Conservation (phyloP, 192 early-diverging fungal genomes). For the Hyaloraphidium curvatum region DNA sequence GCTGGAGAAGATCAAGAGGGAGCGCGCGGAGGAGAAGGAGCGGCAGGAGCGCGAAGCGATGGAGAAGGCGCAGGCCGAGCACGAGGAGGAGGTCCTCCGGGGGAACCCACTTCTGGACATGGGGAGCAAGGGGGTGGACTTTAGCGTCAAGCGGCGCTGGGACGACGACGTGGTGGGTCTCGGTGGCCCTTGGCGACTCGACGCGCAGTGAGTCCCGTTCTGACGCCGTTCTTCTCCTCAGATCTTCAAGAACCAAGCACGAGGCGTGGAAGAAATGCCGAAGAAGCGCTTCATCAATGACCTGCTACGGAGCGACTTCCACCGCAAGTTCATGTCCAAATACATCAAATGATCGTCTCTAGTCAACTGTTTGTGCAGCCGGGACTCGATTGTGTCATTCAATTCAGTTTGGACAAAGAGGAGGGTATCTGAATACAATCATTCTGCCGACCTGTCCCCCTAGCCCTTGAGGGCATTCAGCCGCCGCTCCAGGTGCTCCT, state of each 20-base stretch:
- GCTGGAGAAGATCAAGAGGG: slow-evolving; percentile 67
- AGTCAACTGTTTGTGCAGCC: no score
- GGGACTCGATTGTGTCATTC: no score
- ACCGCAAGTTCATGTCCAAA: slow-evolving; percentile 88
- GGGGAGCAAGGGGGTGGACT: slow-evolving; percentile 26
- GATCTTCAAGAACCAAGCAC: slow-evolving; percentile 94
- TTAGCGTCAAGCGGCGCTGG: slow-evolving; percentile 63
- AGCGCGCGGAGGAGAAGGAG: neutral
- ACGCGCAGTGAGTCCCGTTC: no score
- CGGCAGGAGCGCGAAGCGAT: neutral
- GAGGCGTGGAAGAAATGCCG: slow-evolving; percentile 63
- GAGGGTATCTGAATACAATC: no score
- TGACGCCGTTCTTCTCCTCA: no score
- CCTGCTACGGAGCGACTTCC: slow-evolving; percentile 87
- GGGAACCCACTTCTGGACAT: slow-evolving; percentile 73
- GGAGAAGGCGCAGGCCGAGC: neutral
- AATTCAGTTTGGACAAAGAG: no score
- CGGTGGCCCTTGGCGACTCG: no score
- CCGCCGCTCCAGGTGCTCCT: no score
- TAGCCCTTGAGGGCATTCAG: no score
- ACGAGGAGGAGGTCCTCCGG: neutral
- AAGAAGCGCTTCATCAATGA: slow-evolving; percentile 96
- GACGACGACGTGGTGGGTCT: neutral
- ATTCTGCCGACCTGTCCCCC: no score
- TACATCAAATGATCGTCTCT: slow-evolving; percentile 44